Base-by-base conservation (phyloP, 2,329 filamentous ascomycete genomes). In the Trichoderma afroharzianum region DNA sequence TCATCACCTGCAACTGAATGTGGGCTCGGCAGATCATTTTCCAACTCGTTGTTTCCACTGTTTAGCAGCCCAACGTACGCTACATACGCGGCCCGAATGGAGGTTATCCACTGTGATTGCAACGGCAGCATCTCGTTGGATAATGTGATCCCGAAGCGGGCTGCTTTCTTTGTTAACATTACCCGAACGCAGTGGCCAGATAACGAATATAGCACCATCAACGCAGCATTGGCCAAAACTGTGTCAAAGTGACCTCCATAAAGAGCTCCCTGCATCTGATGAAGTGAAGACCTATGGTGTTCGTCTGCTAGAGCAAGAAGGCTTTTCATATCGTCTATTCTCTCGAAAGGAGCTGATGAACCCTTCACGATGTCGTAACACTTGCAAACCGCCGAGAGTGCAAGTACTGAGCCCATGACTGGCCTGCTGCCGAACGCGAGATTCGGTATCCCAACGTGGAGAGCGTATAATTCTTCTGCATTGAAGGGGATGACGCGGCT, bases 61-160 rank as follows among this genome's bases (percentile, higher is more conserved):
- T 68, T 68, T 26, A 32, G 28, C 26, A 68, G 26, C n/a, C 66
- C 66, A 33, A 61, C n/a, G 5, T 68, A 68, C 5, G 66, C 66
- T 14, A 68, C 66, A 39, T 30, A 61, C 4, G 66, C 66, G 21
- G 66, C 66, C 2, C 66, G 66, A 50, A 68, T 68, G 6, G 66
- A 68, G n/a, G 66, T 68, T 26, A 68, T 68, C 66, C 66, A 68
- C 55, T 68, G 66, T 21, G 66, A 68, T 15, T 68, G 66, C 36
- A 68, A 33, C 32, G 66, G 66, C 18, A 61, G 32, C 55, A 68
- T 61, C 26, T 68, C 55, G 36, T 30, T 59, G 4, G 66, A 68
- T 14, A 68, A 4, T 18, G 14, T 50, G 33, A 26, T 47, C 1
- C 66, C 66, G 15, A 26, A 15, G 59, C 55, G 26, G 36, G 2